Evolutionary conservation across 768 basidiomycete genomes (phyloP).

Genomic region (Nidularia pulvinata): DNA sequence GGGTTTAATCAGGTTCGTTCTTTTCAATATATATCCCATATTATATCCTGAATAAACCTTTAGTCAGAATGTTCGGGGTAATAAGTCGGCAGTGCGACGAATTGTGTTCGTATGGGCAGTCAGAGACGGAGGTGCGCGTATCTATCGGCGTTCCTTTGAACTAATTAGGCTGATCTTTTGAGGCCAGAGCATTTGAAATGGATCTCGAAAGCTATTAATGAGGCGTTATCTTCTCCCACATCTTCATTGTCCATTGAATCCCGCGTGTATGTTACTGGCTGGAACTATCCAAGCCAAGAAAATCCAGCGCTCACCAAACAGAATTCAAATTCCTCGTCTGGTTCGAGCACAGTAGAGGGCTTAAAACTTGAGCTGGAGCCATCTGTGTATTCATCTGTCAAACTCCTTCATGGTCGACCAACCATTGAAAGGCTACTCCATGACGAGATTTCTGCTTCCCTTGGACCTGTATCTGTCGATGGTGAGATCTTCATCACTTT

Average conservation of each 20-base stretch:
- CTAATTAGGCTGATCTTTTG: background rate
- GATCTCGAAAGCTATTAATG: slow-evolving; percentile 33
- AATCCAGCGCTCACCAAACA: slow-evolving; percentile 9
- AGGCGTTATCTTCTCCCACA: slow-evolving; percentile 23
- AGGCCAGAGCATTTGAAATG: slow-evolving; percentile 34
- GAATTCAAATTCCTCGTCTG: slow-evolving; percentile 15
- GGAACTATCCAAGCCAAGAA: slow-evolving; percentile 20
- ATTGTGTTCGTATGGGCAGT: slow-evolving; percentile 54
- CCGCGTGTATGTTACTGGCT: slow-evolving; percentile 40
- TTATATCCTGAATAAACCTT: no score
- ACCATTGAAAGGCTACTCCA: slow-evolving; percentile 39
- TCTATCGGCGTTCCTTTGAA: no score
- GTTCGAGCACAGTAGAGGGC: slow-evolving; percentile 8
- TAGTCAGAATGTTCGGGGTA: slow-evolving; percentile 16
- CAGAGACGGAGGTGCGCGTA: slow-evolving; percentile 41
- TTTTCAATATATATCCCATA: no score
- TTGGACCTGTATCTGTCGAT: slow-evolving; percentile 44
- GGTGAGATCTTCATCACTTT: slow-evolving; percentile 19
- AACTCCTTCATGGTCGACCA: slow-evolving; percentile 38
- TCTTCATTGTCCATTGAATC: slow-evolving; percentile 31
- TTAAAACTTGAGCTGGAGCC: slow-evolving; percentile 21
- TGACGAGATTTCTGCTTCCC: slow-evolving; percentile 32
- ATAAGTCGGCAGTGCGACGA: slow-evolving; percentile 29
- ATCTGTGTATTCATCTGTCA: slow-evolving; percentile 29
- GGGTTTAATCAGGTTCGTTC: slow-evolving; percentile 33